A percentile compares a stretch with the other conserved stretches of the same genome.
Conservation (phyloP, 2,329 filamentous ascomycete species). For the Chrysoporthe austroafricana region DNA sequence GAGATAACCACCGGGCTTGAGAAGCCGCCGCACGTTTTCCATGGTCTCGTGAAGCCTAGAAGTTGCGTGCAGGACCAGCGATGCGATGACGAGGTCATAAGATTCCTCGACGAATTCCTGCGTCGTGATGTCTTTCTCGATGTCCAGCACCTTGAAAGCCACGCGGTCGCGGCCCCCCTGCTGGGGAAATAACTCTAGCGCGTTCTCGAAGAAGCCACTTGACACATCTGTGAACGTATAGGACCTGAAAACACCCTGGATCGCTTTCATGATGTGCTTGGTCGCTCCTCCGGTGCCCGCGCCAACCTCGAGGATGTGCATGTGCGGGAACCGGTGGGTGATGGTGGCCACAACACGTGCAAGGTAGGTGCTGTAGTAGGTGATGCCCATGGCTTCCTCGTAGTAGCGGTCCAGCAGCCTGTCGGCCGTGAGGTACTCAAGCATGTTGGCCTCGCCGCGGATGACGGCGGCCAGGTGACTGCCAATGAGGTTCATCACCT, state of each 20-base stretch:
- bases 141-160: conserved; percentile 32
- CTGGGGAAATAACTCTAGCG: conserved; percentile 30
- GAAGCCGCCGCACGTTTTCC: conserved; percentile 34
- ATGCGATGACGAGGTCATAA: conserved; percentile 39
- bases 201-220: conserved; percentile 40
- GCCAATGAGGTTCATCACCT: no score
- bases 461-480: no score
- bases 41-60: conserved; percentile 30
- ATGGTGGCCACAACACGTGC: neutral
- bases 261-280: conserved; percentile 36
- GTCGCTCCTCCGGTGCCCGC: conserved; percentile 34
- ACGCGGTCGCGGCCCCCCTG: conserved; percentile 19
- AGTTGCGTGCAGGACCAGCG: conserved; percentile 37
- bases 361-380: no score
- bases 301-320: conserved; percentile 12
- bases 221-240: conserved; percentile 52
- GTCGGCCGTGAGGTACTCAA: conserved; percentile 23
- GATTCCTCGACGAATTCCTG: conserved; percentile 38
- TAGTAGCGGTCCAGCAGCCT: conserved; percentile 38
- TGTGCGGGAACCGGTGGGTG: neutral
- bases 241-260: conserved; percentile 38
- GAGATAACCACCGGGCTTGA: conserved; percentile 43
- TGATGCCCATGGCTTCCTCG: neutral
- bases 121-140: conserved; percentile 32
- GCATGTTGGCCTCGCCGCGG: no score